Evolutionary conservation across 2,329 filamentous ascomycete genomes (phyloP), one percentile per base, ranked within the genome.

Genomic region (Endocalyx cinctus): DNA sequence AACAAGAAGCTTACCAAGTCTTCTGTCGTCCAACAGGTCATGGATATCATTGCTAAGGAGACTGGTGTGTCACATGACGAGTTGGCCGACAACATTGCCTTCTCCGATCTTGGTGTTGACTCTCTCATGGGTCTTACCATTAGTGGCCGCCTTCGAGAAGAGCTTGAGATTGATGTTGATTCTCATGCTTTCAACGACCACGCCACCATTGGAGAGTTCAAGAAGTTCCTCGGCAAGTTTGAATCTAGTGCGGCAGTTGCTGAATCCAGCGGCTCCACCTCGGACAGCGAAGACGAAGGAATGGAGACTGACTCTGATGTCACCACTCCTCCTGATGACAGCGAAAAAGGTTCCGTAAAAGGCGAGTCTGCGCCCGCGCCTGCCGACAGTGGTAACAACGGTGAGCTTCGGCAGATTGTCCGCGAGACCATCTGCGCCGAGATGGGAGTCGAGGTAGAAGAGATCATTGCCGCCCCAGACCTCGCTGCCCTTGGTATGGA

Each of bases 351-450:
- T 31, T 64, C 64, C 0, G 52, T 62, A 33, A 72, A 74, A 47
- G 61, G 62, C 12, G 64, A 66, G 10, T 41, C 34, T 13, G 39
- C 34, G 6, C 41, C 34, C n/a, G 39, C 34, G 6, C n/a, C 37
- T 12, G 58, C 56, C 30, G 67, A 66, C 36, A 43, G 52, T 16
- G 54, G 47, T 15, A 64, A 64, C 38, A 54, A 60, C 29, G 57
- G 66, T 43, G 63, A 68, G 51, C 50, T 74, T 23, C 61, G 69
- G 62, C 49, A 66, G 52, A 55, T 72, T 46, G 69, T 84, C 29
- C 77, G 82, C 55, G 70, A 74, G 34, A 83, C 80, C 35, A 78
- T 86, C 41, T 76, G 80, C n/a, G 67, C 72, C 23, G 82, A 86
- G 57, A 84, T 85, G 72, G 79, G 79, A 37, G 76, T 85, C n/a